Evolutionary conservation across 257 asterid species (phyloP), one percentile per base, ranked within the genome.

Genomic region (Lycium barbarum): DNA sequence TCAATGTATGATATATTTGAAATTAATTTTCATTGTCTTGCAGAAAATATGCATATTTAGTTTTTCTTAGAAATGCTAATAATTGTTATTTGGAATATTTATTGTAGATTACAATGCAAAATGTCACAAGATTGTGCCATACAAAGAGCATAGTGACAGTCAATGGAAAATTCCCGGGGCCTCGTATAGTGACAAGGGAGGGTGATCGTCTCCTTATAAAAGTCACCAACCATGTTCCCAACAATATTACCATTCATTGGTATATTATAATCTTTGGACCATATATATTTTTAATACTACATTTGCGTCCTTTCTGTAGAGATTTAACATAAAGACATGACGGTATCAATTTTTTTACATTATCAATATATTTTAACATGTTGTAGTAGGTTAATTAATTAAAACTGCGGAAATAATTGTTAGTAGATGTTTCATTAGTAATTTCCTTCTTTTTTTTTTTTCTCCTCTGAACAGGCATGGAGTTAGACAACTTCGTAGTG

Each of bases 241-340:
- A 92, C 81, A 94, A 94, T 67, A 88, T 92, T 71, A 83, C 92
- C 54, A 87, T 94, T 65, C 98, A 93, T 72, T 93, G 98, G 95
- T 93, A 91, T 1, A 47, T 22, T 13, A 3, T 26, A 26, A 26
- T 10, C 17, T 72, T 76, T 53, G 9, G 14, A 8, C 15, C 26
- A 20, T 1, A 13, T 14, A 2, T 51, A 51, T 26, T 26, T 26
- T 26, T 26, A 26, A 26, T 26, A 26, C 33, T 26, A 26, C 33
- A 26, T 26, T 26, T 26, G 33, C 33, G 33, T 26, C 33, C 33
- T 26, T 26, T 26, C 33, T 26, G 33, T 26, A 26, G 33, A 26
- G 33, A 26, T 26, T 26, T 26, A 26, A 26, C 33, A 26, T 26
- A 26, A 26, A 26, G 33, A 26, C 33, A 26, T 26, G 33, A 26